Percentiles rank a stretch among this genome's conserved stretches.
Evolutionary conservation across 148 eudicot species (phyloP).

Genomic region (Chenopodium suecicum): DNA sequence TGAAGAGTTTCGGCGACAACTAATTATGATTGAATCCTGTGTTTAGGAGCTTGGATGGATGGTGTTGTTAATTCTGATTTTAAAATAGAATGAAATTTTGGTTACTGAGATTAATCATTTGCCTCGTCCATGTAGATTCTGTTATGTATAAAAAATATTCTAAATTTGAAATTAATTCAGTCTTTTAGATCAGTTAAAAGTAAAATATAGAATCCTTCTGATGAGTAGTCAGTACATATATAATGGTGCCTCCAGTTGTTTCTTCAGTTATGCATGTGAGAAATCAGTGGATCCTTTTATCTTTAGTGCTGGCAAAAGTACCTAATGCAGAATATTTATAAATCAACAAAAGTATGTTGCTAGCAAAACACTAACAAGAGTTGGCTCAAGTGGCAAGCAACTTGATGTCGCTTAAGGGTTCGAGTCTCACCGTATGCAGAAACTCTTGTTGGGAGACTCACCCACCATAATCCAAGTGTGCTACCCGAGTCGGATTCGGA

Average conservation of each 20-base stretch:
- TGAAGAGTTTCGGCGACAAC: neutral
- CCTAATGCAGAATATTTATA: too few relatives aligned
- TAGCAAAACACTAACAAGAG: too few relatives aligned
- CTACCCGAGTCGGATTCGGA: too few relatives aligned
- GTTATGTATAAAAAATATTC: neutral
- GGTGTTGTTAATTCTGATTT: neutral
- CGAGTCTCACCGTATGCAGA: too few relatives aligned
- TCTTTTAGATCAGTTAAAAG: neutral
- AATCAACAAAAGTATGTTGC: too few relatives aligned
- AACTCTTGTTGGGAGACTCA: too few relatives aligned
- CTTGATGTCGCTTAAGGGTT: too few relatives aligned
- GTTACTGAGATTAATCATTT: conserved; percentile 8
- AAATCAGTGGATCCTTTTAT: neutral
- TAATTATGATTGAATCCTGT: neutral
- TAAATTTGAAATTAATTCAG: conserved; percentile 1
- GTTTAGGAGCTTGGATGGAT: neutral
- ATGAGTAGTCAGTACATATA: neutral
- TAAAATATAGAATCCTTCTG: neutral
- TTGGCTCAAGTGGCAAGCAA: too few relatives aligned
- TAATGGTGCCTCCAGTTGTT: neutral
- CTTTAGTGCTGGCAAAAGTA: neutral
- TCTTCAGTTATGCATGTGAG: neutral
- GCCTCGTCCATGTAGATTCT: conserved; percentile 12
- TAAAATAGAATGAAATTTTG: conserved; percentile 16
- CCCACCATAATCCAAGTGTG: too few relatives aligned